These are phyloP conservation scores for Biscogniauxia marginata DNA, from an alignment of 2,329 filamentous ascomycete genomes.

Conservation along the genomic window DNA sequence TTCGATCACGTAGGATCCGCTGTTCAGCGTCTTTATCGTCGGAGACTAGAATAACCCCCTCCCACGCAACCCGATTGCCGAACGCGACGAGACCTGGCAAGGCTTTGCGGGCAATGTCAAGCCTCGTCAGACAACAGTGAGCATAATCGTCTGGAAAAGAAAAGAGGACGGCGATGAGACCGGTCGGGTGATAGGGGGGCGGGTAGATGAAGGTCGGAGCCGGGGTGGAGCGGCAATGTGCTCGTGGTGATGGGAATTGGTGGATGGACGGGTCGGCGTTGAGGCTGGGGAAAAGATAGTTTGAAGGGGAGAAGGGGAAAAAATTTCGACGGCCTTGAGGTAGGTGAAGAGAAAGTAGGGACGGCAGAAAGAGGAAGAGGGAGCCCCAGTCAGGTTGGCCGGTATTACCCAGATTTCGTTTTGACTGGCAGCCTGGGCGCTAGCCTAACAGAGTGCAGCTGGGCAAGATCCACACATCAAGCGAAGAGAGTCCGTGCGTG, in stretches of 20 bases:
- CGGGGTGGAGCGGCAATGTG: background rate
- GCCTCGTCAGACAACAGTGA: slow-evolving; percentile 26
- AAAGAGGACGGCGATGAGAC: background rate
- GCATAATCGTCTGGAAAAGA: slow-evolving; percentile 20
- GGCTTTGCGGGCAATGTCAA: slow-evolving; percentile 20
- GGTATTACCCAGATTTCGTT: slow-evolving; percentile 25
- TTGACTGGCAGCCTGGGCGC: slow-evolving; percentile 12
- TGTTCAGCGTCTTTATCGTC: slow-evolving; percentile 3
- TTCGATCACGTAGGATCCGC: background rate
- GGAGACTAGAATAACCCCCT: slow-evolving; percentile 10
- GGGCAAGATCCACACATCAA: slow-evolving; percentile 3
- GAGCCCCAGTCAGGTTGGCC: slow-evolving; percentile 21
- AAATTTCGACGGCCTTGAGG: slow-evolving; percentile 7
- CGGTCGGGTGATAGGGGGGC: background rate
- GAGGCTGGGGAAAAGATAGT: background rate
- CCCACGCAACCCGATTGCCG: slow-evolving; percentile 17
- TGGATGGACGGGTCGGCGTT: slow-evolving; percentile 3
- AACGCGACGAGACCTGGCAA: slow-evolving; percentile 19
- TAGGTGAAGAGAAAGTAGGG: slow-evolving; percentile 26
- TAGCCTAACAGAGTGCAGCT: slow-evolving; percentile 9
- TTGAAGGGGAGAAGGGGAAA: slow-evolving; percentile 2
- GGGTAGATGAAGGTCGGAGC: background rate
- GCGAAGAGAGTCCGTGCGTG: slow-evolving; percentile 9
- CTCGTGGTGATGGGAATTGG: background rate
- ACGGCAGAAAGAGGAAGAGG: slow-evolving; percentile 21